Base-by-base conservation (phyloP, 2,329 filamentous ascomycete genomes). In the Fusarium cicatricum region DNA sequence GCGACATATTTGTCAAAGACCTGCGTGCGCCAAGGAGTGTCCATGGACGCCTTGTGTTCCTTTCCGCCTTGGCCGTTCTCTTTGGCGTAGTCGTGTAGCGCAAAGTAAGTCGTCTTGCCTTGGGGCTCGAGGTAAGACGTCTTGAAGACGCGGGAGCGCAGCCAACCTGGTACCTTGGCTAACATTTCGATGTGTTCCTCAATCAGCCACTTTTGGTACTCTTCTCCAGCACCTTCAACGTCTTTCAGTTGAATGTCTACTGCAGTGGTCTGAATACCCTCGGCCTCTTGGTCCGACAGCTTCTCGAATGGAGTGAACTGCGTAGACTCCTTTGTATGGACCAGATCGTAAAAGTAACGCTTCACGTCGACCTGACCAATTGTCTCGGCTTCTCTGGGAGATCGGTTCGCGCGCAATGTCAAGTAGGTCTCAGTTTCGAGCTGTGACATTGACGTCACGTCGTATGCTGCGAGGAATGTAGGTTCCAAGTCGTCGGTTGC, bases 381-480 rank as follows among this genome's bases (percentile, higher is more conserved):
- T 3, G 78, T 83, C 16, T 74, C 75, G 29, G 81, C 82, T 67
- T 86, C 84, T 58, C 83, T 77, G 2, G 75, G 65, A 3, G 82
- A 84, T 19, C 83, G 75, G 65, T 84, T 79, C 10, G 82, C 84
- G 26, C 90, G 83, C 40, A 92, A 78, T 12, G 78, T 77, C 11
- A 84, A 85, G 77, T 96, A 96, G 2, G 86, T 83, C 46, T 89
- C 83, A 42, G 87, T 86, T 44, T 85, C 84, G 70, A 96, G 80
- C 68, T 85, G 85, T 38, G 82, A 75, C 84, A 94, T 91, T 70
- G 88, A 86, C 29, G 85, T 87, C 62, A 95, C 85, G 73, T 96
- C 91, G 80, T 96, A 96, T 51, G 89, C 77, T 28, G 92, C 92
- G 71, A 94, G 85, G 79, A 87, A 96, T 62, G 86, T 82, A 2